Evolutionary conservation across 768 basidiomycete species (phyloP).

Genomic region (Leccinum incarnatum): DNA sequence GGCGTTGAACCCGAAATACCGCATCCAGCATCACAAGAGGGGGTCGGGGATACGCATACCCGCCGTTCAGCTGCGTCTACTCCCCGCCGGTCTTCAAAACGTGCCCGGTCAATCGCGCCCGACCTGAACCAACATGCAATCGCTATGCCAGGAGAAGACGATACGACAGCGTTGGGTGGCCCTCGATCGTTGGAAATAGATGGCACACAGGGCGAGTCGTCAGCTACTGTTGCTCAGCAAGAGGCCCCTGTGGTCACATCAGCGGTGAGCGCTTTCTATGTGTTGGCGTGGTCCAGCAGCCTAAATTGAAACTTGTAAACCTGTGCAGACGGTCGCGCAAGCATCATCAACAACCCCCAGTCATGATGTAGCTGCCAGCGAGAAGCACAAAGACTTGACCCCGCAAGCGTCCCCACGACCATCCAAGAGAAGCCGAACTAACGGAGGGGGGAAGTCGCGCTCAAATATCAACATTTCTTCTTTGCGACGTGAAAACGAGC

Average conservation of each 20-base stretch:
- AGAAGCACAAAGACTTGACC: slow-evolving; percentile 16
- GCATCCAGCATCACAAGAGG: not conserved
- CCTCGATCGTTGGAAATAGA: not conserved
- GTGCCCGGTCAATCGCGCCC: not conserved
- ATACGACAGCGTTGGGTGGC: not conserved
- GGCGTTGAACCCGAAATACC: not conserved
- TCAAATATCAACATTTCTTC: slow-evolving; percentile 69
- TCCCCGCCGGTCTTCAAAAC: slow-evolving; percentile 4
- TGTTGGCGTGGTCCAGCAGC: not conserved
- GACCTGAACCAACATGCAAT: not conserved
- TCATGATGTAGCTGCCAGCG: not conserved
- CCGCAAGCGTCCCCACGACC: slow-evolving; percentile 9
- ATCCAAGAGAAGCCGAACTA: slow-evolving; percentile 23
- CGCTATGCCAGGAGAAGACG: not conserved
- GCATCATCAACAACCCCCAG: not conserved
- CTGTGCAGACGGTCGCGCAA: not conserved
- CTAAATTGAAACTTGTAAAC: not conserved
- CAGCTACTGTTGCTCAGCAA: not conserved
- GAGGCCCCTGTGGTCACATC: not conserved
- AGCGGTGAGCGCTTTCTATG: slow-evolving; percentile 2
- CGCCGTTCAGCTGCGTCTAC: not conserved
- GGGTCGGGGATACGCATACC: not conserved
- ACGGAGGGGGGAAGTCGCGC: slow-evolving; percentile 15
- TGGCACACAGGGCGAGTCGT: not conserved
- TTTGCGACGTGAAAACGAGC: slow-evolving; percentile 77